These are phyloP conservation scores for Penicillium silybi DNA, from an alignment of 495 filamentous ascomycete genomes.

Conservation along the genomic window DNA sequence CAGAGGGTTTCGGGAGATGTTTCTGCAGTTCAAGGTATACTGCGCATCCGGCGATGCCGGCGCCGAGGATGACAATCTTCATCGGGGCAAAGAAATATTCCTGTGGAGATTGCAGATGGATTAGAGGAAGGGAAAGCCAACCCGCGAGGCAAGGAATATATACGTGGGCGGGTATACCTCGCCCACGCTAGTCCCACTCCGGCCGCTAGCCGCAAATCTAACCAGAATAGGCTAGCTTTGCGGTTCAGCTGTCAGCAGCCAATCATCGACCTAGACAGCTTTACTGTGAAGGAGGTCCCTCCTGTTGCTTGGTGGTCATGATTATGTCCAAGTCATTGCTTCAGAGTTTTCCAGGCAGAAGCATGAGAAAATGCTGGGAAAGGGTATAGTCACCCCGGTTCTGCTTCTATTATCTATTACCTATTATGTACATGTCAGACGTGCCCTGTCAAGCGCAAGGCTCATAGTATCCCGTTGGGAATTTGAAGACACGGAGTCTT, in stretches of 20 bases:
- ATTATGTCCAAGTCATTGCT: no score
- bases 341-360: background rate
- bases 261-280: no score
- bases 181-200: background rate
- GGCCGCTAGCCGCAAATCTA: slow-evolving; percentile 5
- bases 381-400: background rate
- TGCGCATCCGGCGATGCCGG: slow-evolving; percentile 43
- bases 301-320: background rate
- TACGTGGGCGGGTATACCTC: background rate
- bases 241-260: background rate
- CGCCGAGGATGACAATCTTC: slow-evolving; percentile 50
- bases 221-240: background rate
- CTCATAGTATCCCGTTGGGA: background rate
- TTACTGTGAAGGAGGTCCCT: background rate
- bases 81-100: slow-evolving; percentile 13
- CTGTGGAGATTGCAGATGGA: background rate
- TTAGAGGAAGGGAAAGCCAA: background rate
- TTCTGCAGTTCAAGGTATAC: slow-evolving; percentile 45
- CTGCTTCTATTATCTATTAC: background rate
- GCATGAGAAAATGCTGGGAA: background rate
- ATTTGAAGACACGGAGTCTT: background rate
- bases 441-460: background rate
- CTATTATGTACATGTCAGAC: background rate
- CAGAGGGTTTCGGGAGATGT: slow-evolving; percentile 14
- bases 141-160: slow-evolving; percentile 3